A percentile compares a stretch with the other conserved stretches of the same genome.
These are phyloP conservation scores for Daldinia bambusicola DNA, from an alignment of 495 filamentous ascomycete species.

Conservation along the genomic window DNA sequence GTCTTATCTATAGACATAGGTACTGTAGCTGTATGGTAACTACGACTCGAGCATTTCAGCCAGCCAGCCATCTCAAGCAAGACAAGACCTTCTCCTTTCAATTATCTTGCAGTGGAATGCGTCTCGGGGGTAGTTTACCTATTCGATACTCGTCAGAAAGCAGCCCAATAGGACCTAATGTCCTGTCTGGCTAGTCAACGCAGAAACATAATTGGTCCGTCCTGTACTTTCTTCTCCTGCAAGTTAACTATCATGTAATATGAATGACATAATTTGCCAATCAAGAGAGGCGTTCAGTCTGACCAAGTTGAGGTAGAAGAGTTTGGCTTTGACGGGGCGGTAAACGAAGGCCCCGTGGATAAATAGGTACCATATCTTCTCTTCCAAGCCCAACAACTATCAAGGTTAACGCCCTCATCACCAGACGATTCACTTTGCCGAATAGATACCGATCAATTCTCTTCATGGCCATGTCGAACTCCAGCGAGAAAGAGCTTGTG, in stretches of 20 bases:
- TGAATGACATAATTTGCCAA: too few relatives aligned
- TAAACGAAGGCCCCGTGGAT: background rate
- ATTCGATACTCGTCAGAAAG: background rate
- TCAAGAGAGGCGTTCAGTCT: too few relatives aligned
- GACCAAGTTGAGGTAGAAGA: too few relatives aligned
- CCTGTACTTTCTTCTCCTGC: too few relatives aligned
- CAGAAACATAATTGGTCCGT: too few relatives aligned
- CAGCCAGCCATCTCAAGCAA: background rate
- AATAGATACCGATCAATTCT: background rate
- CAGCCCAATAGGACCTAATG: background rate
- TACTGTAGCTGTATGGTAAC: too few relatives aligned
- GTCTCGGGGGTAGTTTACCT: background rate
- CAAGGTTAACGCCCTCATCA: background rate
- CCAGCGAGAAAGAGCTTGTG: conserved; percentile 33
- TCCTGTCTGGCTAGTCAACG: too few relatives aligned
- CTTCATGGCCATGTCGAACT: conserved; percentile 22
- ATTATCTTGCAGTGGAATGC: background rate
- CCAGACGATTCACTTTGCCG: background rate
- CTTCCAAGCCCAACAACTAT: background rate
- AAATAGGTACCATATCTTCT: background rate
- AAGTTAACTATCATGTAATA: too few relatives aligned
- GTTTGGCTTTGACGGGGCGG: background rate
- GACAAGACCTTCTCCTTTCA: background rate
- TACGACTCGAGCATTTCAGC: background rate
- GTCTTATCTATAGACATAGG: too few relatives aligned